Evolutionary conservation across 176 grass and related monocot species (phyloP).

Genomic region (Aechmea fasciata): DNA sequence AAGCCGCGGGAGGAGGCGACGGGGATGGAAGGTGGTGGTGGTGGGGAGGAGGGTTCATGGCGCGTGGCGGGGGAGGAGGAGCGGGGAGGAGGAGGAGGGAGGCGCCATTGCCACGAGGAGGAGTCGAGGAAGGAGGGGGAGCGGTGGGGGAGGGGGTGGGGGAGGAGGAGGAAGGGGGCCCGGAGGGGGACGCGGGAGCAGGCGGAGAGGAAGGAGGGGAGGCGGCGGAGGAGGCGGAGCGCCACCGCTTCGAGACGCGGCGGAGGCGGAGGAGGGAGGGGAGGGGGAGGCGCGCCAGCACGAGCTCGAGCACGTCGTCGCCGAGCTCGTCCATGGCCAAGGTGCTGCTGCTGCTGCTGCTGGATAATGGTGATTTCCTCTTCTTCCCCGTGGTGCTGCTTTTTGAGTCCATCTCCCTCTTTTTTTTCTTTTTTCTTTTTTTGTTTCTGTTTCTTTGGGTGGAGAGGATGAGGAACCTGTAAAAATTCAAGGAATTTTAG

Average conservation of each 20-base stretch:
- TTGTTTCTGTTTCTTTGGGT: not conserved
- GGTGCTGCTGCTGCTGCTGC: no score
- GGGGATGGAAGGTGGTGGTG: constrained; percentile 18
- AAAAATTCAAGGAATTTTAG: no score
- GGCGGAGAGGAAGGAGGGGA: constrained; percentile 52
- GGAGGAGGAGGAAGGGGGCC: constrained; percentile 87
- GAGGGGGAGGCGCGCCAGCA: constrained; percentile 57
- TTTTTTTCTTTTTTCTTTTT: not conserved
- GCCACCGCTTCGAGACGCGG: constrained; percentile 50
- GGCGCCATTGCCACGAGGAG: constrained; percentile 24
- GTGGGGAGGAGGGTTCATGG: constrained; percentile 5
- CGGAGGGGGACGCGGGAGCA: constrained; percentile 37
- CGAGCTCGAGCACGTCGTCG: constrained; percentile 70
- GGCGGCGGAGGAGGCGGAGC: constrained; percentile 20
- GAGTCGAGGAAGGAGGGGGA: constrained; percentile 22
- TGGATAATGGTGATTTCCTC: constrained; percentile 19
- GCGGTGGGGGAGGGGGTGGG: constrained; percentile 19
- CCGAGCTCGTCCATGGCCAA: constrained; percentile 55
- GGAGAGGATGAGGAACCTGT: not conserved
- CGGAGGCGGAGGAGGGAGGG: constrained; percentile 67
- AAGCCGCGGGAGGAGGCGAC: constrained; percentile 59
- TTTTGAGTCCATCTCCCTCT: no score
- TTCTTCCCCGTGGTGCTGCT: constrained; percentile 32
- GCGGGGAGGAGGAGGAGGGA: not conserved
- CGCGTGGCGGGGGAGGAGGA: constrained; percentile 13